Base-by-base conservation (phyloP, 2,329 filamentous ascomycete genomes). In the Periglandula ipomoeae region DNA sequence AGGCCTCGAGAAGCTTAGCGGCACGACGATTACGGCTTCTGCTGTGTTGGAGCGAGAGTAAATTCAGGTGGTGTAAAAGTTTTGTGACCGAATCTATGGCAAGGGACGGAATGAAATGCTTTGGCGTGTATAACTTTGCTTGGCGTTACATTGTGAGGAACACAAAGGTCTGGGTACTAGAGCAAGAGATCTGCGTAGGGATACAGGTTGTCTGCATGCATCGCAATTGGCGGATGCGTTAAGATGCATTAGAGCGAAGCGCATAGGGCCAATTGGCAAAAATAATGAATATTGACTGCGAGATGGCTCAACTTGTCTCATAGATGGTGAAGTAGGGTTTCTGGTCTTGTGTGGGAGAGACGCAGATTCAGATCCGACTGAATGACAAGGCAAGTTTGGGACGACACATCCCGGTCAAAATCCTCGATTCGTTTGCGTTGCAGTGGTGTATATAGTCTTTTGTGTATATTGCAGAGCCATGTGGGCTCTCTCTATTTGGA, bases 1-100 rank as follows among this genome's bases (percentile, higher is more conserved):
- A 64, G 81, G 79, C 27, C 66, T 85, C 7, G 77, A 79, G 49
- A 68, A 73, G 34, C 65, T 80, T 50, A 72, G 69, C 50, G 76
- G 76, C 52, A 74, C 72, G 59, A 68, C 70, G 26, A 68, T 83
- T 37, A 70, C 62, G n/a, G 72, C 73, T 9, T 75, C 76, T 11
- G 73, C 75, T 37, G 67, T 76, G 22, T 56, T 81, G 44, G 74
- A 78, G 60, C 63, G 68, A 49, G 66, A 75, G 50, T 66, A 65
- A 49, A 48, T 44, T 13, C 11, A 7, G 20, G 19, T n/a, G 10
- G 5, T 11, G 19, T 5, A 23, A 3, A 23, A 22, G 11, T 11
- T 23, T 32, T 32, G 30, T 32, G 30, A 15, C 3, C 5, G 11
- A 11, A 8, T 10, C 30, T 11, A 22, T 39, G 37, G 6, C 37